A percentile compares a stretch with the other conserved stretches of the same genome.
These are phyloP conservation scores for Barbarea vulgaris DNA, from an alignment of 345 rosid genomes.

Conservation along the genomic window DNA sequence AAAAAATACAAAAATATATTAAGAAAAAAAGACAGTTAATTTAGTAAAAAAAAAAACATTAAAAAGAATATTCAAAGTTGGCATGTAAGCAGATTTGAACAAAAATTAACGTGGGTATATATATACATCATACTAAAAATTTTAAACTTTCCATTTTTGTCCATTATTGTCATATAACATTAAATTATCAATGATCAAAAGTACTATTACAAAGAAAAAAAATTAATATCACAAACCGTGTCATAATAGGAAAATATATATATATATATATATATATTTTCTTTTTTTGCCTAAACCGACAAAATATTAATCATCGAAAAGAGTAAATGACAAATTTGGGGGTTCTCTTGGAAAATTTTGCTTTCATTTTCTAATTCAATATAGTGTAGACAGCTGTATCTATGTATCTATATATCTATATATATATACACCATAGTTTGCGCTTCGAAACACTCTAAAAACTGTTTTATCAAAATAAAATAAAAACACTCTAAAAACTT, in stretches of 20 bases:
- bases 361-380: neutral
- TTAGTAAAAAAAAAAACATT: neutral
- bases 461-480: too few relatives aligned
- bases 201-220: neutral
- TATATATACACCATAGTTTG: neutral
- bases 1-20: too few relatives aligned
- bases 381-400: constrained; percentile 19
- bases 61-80: neutral
- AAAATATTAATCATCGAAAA: neutral
- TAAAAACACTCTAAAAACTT: neutral
- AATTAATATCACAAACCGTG: neutral
- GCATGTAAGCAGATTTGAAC: neutral
- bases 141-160: neutral
- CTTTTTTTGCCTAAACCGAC: neutral
- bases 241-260: neutral
- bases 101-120: neutral
- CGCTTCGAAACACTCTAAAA: neutral
- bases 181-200: neutral
- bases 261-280: neutral
- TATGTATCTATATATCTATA: neutral
- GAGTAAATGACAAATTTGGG: neutral
- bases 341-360: constrained; percentile 28
- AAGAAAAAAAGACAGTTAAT: too few relatives aligned
- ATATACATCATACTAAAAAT: neutral
- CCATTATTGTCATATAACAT: neutral